Base-by-base conservation (phyloP, 176 grass and related monocot species). In the Triticum timopheevii region DNA sequence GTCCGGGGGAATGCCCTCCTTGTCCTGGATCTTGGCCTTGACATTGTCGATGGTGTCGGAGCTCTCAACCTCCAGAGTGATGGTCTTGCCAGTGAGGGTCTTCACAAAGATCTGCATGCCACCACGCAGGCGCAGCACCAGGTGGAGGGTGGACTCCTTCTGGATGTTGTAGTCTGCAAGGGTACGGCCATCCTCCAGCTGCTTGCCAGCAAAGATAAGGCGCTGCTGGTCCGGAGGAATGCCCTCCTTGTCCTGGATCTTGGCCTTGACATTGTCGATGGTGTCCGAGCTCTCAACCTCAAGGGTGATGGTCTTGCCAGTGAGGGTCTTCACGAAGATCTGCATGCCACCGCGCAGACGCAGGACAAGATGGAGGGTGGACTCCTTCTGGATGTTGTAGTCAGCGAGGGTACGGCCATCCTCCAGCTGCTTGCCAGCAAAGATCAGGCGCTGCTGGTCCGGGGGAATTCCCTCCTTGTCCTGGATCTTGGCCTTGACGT, bases 141-240 rank as follows among this genome's bases (percentile, higher is more conserved):
- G 65, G 62, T 95, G 94, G 3, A 95, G 91, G 1, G 91, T 95
- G 2, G 89, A 89, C 81, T 95, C 94, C 82, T 97, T 97, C 82
- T 97, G 93, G 71, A 97, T 95, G 85, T 97, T 95, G 89, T 95
- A 97, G 72, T 97, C 93, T 2, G 93, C 95, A 4, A 97, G 95
- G 2, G 95, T 97, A 13, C 89, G 72, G 0, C 91, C 93, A 2
- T 97, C 95, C 36, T 95, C 89, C 0, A 97, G 95, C 82, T 93
- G 91, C 87, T 95, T 97, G 6, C 95, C 93, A 1, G 89, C 91
- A 25, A 93, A 95, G 91, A 97, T 95, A 47, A 97, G 89, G 0
- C 95, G 91, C 85, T 92, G 93, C 91, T 95, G 93, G 82, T 97
- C 93, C 31, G 95, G 91, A 1, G 95, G 91, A 64, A 97, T 95